Conservation (phyloP, 2,329 filamentous ascomycete species). For the Saccharata proteae region DNA sequence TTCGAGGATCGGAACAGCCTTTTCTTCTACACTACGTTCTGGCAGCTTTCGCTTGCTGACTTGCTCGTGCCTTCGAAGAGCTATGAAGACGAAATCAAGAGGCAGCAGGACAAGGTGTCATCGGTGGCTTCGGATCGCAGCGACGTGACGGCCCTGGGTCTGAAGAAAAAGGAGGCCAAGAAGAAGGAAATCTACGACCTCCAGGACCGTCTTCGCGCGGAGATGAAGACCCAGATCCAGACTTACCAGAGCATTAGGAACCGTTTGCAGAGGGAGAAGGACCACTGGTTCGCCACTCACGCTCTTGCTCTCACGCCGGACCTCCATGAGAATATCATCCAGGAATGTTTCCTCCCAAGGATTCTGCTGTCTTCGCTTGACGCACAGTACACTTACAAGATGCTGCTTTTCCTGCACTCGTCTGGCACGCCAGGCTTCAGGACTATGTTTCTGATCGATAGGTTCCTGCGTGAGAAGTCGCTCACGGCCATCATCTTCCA, state of each 20-base stretch:
- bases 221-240: constrained; percentile 58
- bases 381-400: constrained; percentile 75
- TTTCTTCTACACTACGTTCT: constrained; percentile 82
- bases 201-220: constrained; percentile 57
- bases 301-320: constrained; percentile 44
- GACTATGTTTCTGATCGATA: constrained; percentile 70
- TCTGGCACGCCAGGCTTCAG: constrained; percentile 77
- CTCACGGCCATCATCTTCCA: constrained; percentile 75
- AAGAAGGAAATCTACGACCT: constrained; percentile 58
- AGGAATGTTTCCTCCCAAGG: constrained; percentile 86
- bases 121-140: constrained; percentile 58
- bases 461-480: constrained; percentile 72
- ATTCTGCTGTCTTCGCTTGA: constrained; percentile 74
- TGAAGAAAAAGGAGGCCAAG: constrained; percentile 55
- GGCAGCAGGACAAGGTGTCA: constrained; percentile 45
- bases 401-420: constrained; percentile 79
- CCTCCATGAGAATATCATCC: constrained; percentile 66
- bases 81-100: constrained; percentile 63
- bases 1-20: constrained; percentile 61
- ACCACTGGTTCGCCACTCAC: constrained; percentile 62
- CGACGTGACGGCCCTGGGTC: constrained; percentile 56
- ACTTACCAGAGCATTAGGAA: constrained; percentile 44
- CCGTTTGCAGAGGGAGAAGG: constrained; percentile 63
- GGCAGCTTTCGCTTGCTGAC: constrained; percentile 77
- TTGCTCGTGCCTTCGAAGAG: constrained; percentile 62